Percentiles rank a stretch among this genome's conserved stretches.
These are phyloP conservation scores for Arbutus unedo DNA, from an alignment of 148 eudicot species.

Conservation along the genomic window DNA sequence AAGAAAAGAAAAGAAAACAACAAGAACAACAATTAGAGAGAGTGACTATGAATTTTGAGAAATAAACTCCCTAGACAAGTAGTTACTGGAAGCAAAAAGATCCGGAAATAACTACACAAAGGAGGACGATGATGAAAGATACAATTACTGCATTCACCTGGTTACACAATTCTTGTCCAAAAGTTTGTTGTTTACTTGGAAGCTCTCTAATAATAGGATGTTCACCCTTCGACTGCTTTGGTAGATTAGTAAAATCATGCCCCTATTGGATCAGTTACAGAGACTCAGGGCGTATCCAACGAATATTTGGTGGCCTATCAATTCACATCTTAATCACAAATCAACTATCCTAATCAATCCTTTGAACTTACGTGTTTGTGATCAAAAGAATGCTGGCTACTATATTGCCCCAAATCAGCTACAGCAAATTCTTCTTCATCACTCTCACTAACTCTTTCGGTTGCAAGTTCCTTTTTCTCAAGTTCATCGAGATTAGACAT, in stretches of 20 bases:
- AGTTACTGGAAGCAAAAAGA: background rate
- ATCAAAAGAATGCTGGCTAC: conserved; percentile 14
- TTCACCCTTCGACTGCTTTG: conserved; percentile 23
- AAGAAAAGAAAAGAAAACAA: too few relatives aligned
- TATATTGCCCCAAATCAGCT: background rate
- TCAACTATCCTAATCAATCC: conserved; percentile 19
- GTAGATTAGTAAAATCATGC: conserved; percentile 6
- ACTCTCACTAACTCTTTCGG: conserved; percentile 30
- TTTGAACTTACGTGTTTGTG: conserved; percentile 22
- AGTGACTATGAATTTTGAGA: background rate
- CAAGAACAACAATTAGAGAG: background rate
- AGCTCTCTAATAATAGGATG: conserved; percentile 8
- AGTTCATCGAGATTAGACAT: conserved; percentile 63
- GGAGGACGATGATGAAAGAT: conserved; percentile 14
- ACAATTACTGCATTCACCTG: conserved; percentile 17
- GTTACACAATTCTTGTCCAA: conserved; percentile 21
- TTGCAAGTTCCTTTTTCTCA: conserved; percentile 65
- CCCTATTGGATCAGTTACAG: conserved; percentile 10
- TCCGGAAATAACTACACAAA: background rate
- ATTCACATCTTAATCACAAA: background rate
- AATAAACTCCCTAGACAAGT: conserved; percentile 3
- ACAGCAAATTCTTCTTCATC: conserved; percentile 24
- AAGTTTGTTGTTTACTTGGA: conserved; percentile 10
- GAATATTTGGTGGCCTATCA: background rate
- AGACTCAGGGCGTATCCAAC: background rate